Base-by-base conservation (phyloP, 2,329 filamentous ascomycete genomes). In the Microcyclosporella mali region DNA sequence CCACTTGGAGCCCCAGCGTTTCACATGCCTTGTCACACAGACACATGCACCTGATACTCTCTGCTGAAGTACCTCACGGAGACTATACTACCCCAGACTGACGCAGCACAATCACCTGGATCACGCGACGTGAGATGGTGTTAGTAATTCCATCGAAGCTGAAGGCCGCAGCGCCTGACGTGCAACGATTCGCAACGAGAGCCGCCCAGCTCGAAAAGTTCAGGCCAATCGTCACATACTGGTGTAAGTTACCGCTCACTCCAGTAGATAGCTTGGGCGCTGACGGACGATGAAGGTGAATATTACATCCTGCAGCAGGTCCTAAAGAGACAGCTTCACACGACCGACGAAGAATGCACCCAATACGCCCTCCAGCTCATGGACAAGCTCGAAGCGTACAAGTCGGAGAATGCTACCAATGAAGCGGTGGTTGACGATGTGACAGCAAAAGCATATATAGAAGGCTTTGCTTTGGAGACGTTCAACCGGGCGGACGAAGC, bases 261-360 rank as follows among this genome's bases (percentile, higher is more conserved):
- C n/a, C n/a, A n/a, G n/a, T n/a, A n/a, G n/a, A n/a, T n/a, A n/a
- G n/a, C n/a, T n/a, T n/a, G n/a, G n/a, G n/a, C n/a, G n/a, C 21
- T 49, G 30, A 42, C 40, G 41, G 37, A n/a, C 27, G 25, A 17
- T 9, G 12, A 47, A 92, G 87, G 85, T 65, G 84, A 94, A 60
- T 95, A 92, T 66, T 92, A 87, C 74, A 86, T 92, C 18, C 85
- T 95, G 35, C 88, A 97, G 59, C 86, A 94, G 61, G 94, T 98
- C 54, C 79, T 98, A 11, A 74, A 78, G 40, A 86, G 83, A 62
- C 76, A 81, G 33, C 78, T 97, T 31, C 90, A 97, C 68, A 82
- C 77, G 46, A 70, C 75, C 54, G 85, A 92, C 62, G 76, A 84
- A 51, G 88, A 90, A 60, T 83, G 84, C 57, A 81, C 86, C 57